Evolutionary conservation across 2,329 filamentous ascomycete species (phyloP), one percentile per base, ranked within the genome.

Genomic region (Beauveria medogensis): DNA sequence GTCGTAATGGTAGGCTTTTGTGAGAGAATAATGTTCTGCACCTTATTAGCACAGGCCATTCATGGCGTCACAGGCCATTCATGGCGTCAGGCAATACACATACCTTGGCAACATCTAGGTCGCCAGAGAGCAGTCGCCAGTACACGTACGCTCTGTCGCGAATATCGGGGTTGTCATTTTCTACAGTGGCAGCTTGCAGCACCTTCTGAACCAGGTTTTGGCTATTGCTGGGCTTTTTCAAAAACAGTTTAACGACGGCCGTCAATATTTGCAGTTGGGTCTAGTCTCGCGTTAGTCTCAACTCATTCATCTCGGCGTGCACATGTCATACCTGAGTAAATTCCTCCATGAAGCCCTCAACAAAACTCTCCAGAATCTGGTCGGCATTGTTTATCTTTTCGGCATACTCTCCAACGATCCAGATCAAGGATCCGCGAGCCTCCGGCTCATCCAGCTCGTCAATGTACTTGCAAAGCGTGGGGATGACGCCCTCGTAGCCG

Each of bases 331-430:
- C 89, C 80, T 95, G 93, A 57, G 92, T 94, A 71, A 97, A 97
- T 73, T 99, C 94, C 72, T 97, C 94, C 73, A 90, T 89, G 73
- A 99, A 97, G 0, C 87, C 88, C 60, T 97, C 94, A 14, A 97
- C 93, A 70, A 99, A 99, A 20, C 89, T 87, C 57, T 86, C 82
- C 62, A 99, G 76, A 64, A 99, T 97, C 67, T 97, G 91, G 65
- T 92, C 92, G n/a, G 94, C 94, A 69, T 99, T 97, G 77, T 85
- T 96, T 70, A 99, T 99, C 81, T 99, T 99, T 78, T 99, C 94
- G 0, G 94, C 94, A 72, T 99, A 99, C 73, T 99, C 94, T 67
- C 94, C 94, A 6, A 99, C 93, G 67, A 99, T 97, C 94, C 94
- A 99, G 69, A 99, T 97, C 63, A 99, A 78, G 24, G 93, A 89